These are phyloP conservation scores for Pilasporangium apinafurcum DNA, from an alignment of 352 stramenopile species.

Conservation along the genomic window DNA sequence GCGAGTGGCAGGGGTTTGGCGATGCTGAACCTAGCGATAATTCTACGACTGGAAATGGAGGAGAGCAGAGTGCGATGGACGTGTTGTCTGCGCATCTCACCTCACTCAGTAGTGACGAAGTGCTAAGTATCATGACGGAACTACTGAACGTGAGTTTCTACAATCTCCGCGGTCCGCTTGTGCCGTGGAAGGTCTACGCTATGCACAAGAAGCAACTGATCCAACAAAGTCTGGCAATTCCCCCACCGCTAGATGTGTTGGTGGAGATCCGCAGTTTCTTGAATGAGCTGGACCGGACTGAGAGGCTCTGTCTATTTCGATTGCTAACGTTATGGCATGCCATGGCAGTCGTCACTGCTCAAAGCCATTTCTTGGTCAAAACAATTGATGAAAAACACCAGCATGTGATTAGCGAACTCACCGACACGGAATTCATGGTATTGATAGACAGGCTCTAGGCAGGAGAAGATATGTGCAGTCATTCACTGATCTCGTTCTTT, in stretches of 20 bases:
- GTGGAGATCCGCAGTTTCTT: slow-evolving; percentile 38
- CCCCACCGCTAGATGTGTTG: slow-evolving; percentile 30
- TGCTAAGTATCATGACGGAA: slow-evolving; percentile 40
- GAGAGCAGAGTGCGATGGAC: slow-evolving; percentile 12
- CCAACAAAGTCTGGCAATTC: slow-evolving; percentile 23
- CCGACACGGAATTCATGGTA: slow-evolving; percentile 60
- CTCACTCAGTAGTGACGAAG: slow-evolving; percentile 14
- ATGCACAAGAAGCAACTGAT: slow-evolving; percentile 32
- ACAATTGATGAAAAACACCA: slow-evolving; percentile 48
- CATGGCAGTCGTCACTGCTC: slow-evolving; percentile 25
- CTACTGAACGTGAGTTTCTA: slow-evolving; percentile 63
- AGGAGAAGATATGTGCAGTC: no score
- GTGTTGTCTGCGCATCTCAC: slow-evolving; percentile 8
- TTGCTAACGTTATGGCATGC: slow-evolving; percentile 52
- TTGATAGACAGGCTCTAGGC: no score
- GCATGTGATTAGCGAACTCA: slow-evolving; percentile 51
- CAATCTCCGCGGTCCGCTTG: slow-evolving; percentile 51
- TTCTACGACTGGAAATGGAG: not conserved
- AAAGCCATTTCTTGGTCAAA: slow-evolving; percentile 23
- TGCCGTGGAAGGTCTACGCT: slow-evolving; percentile 34
- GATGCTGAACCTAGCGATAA: not conserved
- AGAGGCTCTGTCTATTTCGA: slow-evolving; percentile 43
- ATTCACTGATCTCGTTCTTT: not conserved
- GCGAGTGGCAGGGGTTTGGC: slow-evolving; percentile 62
- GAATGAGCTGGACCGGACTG: slow-evolving; percentile 31